Evolutionary conservation across 352 stramenopile genomes (phyloP).

Genomic region (Phytophthora litchii): DNA sequence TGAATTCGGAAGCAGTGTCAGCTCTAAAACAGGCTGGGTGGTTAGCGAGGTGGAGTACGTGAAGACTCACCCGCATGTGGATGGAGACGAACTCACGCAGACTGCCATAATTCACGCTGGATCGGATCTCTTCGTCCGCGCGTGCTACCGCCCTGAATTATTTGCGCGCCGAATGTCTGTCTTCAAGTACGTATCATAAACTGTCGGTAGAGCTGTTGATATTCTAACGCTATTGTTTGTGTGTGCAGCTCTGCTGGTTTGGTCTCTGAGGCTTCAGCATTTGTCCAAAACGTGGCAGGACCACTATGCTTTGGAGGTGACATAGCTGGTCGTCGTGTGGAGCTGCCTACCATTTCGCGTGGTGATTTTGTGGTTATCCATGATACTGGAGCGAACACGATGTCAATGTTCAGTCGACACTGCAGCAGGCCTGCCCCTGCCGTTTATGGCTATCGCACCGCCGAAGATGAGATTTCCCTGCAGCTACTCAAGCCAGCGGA

Average conservation of each 20-base stretch:
- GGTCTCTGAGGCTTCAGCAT: conserved; percentile 46
- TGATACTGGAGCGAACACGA: conserved; percentile 88
- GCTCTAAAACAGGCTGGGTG: conserved; percentile 86
- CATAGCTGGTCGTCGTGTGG: conserved; percentile 69
- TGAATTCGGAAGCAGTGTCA: conserved; percentile 90
- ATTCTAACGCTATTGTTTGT: conserved; percentile 10
- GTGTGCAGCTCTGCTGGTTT: conserved; percentile 46
- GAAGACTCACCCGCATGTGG: conserved; percentile 66
- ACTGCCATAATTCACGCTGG: conserved; percentile 91
- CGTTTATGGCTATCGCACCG: conserved; percentile 79
- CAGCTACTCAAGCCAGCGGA: conserved; percentile 79
- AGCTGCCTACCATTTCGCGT: conserved; percentile 62
- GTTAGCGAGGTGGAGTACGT: conserved; percentile 92
- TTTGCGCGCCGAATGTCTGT: conserved; percentile 85
- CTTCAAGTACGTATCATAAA: conserved; percentile 64
- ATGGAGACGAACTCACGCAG: conserved; percentile 41
- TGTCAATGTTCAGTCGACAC: conserved; percentile 89
- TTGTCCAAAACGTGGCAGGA: conserved; percentile 84
- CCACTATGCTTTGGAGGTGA: conserved; percentile 93
- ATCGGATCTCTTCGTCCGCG: conserved; percentile 90
- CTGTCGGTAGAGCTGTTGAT: background rate
- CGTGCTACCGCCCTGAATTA: conserved; percentile 83
- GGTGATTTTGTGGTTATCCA: conserved; percentile 89
- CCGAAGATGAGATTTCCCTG: conserved; percentile 55
- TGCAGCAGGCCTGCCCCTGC: conserved; percentile 82